Base-by-base conservation (phyloP, 2,329 filamentous ascomycete genomes). In the Cladobotryum protrusum region DNA sequence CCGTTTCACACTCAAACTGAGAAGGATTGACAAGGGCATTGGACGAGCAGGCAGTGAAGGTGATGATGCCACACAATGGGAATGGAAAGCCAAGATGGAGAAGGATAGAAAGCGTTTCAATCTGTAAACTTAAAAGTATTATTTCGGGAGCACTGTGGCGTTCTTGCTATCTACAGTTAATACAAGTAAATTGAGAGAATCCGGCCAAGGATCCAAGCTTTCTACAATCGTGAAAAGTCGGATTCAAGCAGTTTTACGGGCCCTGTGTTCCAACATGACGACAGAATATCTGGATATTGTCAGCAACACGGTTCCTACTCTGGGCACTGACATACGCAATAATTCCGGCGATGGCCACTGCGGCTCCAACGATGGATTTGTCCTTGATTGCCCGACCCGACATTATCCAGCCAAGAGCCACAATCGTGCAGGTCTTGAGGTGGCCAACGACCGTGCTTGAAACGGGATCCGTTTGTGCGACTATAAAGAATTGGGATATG, bases 81-180 rank as follows among this genome's bases (percentile, higher is more conserved):
- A 96, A 66, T 99, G 93, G 93, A 95, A 95, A 72, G 86, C 87
- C 11, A 83, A 84, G 65, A 95, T 93, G 85, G 93, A 99, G 73
- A 96, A 96, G 75, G 77, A 87, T 63, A 79, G 93, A 62, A 97
- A 92, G 58, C 85, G 89, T 66, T 99, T 97, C 73, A 93, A 95
- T 70, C 75, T 99, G 64, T 97, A 77, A 55, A 47, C 18, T 29
- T 29, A 6, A 29, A 29, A 29, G 11, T 29, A 8, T 29, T 8
- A 29, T 29, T 29, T 29, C 24, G 11, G 24, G 6, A 29, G 24
- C 24, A 29, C 24, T 9, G 11, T 29, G 24, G 24, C 6, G 24
- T 29, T 29, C 6, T 29, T 29, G 19, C 34, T 33, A 39, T 47
- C n/a, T 41, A 14, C 18, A 17, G 17, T 32, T 36, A 24, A 29